Conservation (phyloP, 108 stramenopile species). For the Aurantiochytrium sp. region DNA sequence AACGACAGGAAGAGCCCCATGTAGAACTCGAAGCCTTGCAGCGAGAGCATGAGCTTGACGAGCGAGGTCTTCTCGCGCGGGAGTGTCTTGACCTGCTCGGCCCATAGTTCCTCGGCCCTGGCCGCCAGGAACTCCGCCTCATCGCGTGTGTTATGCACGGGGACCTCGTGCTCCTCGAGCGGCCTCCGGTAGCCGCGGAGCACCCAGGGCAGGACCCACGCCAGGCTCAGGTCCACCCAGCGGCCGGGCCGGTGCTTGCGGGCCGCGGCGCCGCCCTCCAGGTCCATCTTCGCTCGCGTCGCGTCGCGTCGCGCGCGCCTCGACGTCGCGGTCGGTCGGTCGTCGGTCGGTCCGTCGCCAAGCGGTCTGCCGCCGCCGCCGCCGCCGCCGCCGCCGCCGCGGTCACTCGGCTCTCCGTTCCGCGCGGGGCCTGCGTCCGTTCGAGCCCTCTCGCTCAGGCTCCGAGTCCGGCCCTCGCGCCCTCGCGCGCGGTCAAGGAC, state of each 20-base stretch:
- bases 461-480: too few species aligned
- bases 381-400: too few species aligned
- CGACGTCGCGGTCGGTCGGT: too few species aligned
- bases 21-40: constrained; percentile 26
- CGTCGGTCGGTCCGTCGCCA: too few species aligned
- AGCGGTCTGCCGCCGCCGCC: too few species aligned
- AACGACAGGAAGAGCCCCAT: background rate
- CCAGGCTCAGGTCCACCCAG: background rate
- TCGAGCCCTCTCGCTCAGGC: too few species aligned
- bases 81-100: background rate
- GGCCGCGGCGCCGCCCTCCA: background rate
- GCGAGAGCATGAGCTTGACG: background rate
- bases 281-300: too few species aligned
- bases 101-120: background rate
- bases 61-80: background rate
- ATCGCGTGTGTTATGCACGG: background rate
- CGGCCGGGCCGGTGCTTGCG: background rate
- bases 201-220: background rate
- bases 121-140: background rate
- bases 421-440: too few species aligned
- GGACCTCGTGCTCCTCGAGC: background rate
- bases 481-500: too few species aligned
- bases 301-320: too few species aligned
- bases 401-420: too few species aligned
- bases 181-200: background rate